Evolutionary conservation across 140 eudicot genomes (phyloP), one percentile per base, ranked within the genome.

Genomic region (Bidens hawaiensis): DNA sequence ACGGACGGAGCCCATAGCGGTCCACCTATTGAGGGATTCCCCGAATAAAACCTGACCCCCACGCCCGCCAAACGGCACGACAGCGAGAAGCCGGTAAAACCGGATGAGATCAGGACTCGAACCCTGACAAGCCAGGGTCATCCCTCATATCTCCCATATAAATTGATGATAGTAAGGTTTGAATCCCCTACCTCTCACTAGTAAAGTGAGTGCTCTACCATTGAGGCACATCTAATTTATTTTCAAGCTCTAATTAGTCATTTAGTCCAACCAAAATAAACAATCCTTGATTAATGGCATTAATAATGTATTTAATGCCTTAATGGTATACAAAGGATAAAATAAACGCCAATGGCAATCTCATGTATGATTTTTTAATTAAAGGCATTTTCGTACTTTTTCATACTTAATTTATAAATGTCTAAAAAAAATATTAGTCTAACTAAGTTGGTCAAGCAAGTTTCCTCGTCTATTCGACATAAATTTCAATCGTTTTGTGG

Each of bases 391-490:
- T 18, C 27, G 61, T 64, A 54, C 59, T 36, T 63, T 50, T 50
- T 54, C 27, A 63, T 38, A 34, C 22, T 22, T 1, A 28, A 28
- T 62, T 10, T 50, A 5, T 34, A 48, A 59, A 4, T 16, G 17
- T 3, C 6, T n/a, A n/a, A 18, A 38, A 25, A 47, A 65, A 6
- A 21, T 17, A 50, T 3, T 13, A 50, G 4, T 10, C 48, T 51
- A 23, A 22, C 6, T 36, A 24, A 9, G 21, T 43, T 45, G 36
- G 30, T 26, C 25, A 13, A 51, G 65, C 72, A 80, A 72, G 71
- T 76, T 72, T 71, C 78, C 73, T 66, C 68, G 15, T 71, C 51
- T 50, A 36, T 38, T 65, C 46, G 59, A 23, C 67, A 58, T 33
- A 50, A 21, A 65, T 24, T 45, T 57, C 19, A 62, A 34, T 65